Conservation (phyloP, 2,329 filamentous ascomycete genomes). For the Alternaria sp. region DNA sequence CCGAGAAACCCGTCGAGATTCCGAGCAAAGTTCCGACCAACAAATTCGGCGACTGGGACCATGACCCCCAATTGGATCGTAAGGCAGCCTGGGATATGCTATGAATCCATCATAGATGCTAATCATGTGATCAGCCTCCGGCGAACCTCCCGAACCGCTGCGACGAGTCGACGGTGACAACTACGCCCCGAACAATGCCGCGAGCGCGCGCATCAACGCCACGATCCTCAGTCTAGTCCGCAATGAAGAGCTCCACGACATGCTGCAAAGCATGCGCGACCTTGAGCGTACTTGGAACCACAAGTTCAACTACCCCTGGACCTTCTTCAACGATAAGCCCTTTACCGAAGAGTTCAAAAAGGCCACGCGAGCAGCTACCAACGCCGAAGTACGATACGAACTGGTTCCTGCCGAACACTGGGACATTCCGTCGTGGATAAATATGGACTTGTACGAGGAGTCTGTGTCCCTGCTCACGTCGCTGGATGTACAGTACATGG, state of each 20-base stretch:
- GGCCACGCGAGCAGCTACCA: conserved; percentile 79
- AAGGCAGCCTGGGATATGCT: conserved; percentile 45
- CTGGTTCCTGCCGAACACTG: conserved; percentile 94
- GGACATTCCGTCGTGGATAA: conserved; percentile 91
- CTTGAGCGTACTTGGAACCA: conserved; percentile 94
- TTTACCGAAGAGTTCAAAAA: conserved; percentile 94
- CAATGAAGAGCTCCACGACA: conserved; percentile 84
- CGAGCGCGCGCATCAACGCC: conserved; percentile 87
- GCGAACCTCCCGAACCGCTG: conserved; percentile 80
- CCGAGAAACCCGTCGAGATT: conserved; percentile 53
- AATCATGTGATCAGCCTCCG: conserved; percentile 65
- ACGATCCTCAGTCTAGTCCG: conserved; percentile 91
- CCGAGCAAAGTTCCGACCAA: conserved; percentile 41
- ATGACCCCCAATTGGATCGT: conserved; percentile 90
- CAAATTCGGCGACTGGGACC: conserved; percentile 67
- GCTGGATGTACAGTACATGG: conserved; percentile 87
- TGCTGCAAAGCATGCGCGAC: conserved; percentile 88
- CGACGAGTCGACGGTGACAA: conserved; percentile 72
- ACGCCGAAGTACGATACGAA: conserved; percentile 87
- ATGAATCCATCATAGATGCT: not conserved
- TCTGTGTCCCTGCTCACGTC: conserved; percentile 83
- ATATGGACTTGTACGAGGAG: conserved; percentile 81
- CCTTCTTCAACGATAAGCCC: conserved; percentile 95
- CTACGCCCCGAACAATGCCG: conserved; percentile 76
- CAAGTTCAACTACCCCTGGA: conserved; percentile 99